Conservation (phyloP, 2,329 filamentous ascomycete genomes). For the Fusarium verticillioides region DNA sequence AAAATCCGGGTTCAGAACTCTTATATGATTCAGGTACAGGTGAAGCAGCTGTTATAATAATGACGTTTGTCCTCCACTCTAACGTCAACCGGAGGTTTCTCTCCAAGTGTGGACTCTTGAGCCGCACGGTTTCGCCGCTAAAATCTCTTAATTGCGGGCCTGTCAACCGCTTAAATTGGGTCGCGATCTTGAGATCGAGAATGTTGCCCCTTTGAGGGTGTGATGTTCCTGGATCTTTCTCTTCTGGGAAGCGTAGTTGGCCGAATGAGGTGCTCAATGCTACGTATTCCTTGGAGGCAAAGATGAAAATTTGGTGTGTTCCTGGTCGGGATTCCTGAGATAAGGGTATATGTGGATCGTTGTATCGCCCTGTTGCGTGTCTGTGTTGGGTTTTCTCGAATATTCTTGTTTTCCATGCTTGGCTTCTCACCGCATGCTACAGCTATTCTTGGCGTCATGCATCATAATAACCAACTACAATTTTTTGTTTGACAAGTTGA, state of each 20-base stretch:
- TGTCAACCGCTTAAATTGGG: not conserved
- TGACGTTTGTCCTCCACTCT: conserved; percentile 24
- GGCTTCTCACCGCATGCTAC: not conserved
- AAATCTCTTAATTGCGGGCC: conserved; percentile 11
- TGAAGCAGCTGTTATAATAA: not conserved
- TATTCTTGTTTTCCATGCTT: not conserved
- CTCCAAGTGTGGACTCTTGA: conserved; percentile 7
- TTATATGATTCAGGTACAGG: not conserved
- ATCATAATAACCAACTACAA: not conserved
- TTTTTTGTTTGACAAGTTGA: accelerated
- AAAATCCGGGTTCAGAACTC: not conserved
- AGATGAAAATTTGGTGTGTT: not conserved
- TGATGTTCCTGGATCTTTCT: not conserved
- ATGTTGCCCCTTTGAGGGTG: not conserved
- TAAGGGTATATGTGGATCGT: not conserved
- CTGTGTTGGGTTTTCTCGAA: not conserved
- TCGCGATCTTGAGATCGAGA: not conserved
- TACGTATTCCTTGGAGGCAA: not conserved
- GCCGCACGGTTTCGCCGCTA: not conserved
- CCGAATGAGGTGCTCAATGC: not conserved
- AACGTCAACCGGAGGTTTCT: conserved; percentile 22
- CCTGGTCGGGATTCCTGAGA: not conserved
- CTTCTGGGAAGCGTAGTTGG: not conserved
- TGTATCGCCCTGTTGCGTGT: not conserved
- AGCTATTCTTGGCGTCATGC: not conserved